Evolutionary conservation across 306 rosid species (phyloP), one percentile per base, ranked within the genome.

Genomic region (Styphnolobium japonicum): DNA sequence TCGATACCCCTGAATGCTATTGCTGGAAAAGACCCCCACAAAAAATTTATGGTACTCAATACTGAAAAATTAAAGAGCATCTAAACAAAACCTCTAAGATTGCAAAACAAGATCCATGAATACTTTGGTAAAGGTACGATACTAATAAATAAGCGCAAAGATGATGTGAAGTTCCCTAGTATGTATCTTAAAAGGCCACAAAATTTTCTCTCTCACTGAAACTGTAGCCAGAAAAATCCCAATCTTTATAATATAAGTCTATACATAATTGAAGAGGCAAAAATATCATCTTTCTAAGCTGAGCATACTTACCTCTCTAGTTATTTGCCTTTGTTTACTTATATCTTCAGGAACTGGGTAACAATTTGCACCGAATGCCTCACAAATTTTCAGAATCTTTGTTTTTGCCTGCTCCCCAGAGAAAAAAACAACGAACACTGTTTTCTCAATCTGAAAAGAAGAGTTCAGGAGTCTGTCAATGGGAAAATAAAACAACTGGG

Each of bases 281-380:
- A 39, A 78, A 33, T 52, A 79, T 64, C 65, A 46, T 78, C 67
- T 71, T 83, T 82, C 80, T 42, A 29, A 71, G 75, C 75, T 68
- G 39, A 53, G 85, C 39, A 75, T 74, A 84, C 87, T 84, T 86
- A 96, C 99, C 88, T 96, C 99, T 86, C 98, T 90, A 73, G 87
- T 89, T 89, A 96, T 89, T 85, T 96, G 96, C 75, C 93, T 90
- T 85, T 93, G 98, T 72, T 93, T 96, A 40, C 82, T 93, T 78
- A 88, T 76, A 86, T 96, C 99, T 86, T 96, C 98, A 33, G 99
- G 99, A 81, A 96, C 93, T 80, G 99, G 97, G 71, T 96, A 96
- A 83, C 98, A 96, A 81, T 89, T 90, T 42, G 99, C 99, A 23
- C 97, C 98, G 86, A 96, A 96, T 53, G 99, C 97, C 80, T 96